Evolutionary conservation across 805 yeast species (phyloP).

Genomic region (Yarrowia osloensis): DNA sequence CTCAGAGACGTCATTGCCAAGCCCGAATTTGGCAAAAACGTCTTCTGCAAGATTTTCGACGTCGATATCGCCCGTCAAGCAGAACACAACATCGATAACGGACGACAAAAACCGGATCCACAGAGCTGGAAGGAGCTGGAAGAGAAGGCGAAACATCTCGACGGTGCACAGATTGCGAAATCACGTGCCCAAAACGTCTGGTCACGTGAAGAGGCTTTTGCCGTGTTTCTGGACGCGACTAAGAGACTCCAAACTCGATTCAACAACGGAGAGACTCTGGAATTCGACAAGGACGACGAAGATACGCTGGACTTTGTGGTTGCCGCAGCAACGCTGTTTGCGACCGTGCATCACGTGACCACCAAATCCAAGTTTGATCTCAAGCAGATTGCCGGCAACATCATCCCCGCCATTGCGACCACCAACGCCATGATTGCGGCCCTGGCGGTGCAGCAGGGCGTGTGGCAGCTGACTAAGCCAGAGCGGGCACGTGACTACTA

Average conservation of each 20-base stretch:
- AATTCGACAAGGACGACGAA: slow-evolving; percentile 91
- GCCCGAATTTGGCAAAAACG: slow-evolving; percentile 41
- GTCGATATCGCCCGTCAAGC: slow-evolving; percentile 74
- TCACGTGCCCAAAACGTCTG: slow-evolving; percentile 49
- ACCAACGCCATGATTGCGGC: slow-evolving; percentile 96
- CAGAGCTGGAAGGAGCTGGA: slow-evolving; percentile 45
- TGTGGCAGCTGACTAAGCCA: slow-evolving; percentile 45
- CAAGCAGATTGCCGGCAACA: slow-evolving; percentile 94
- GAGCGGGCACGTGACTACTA: slow-evolving; percentile 41
- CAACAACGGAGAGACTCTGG: slow-evolving; percentile 41
- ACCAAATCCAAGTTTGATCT: slow-evolving; percentile 77
- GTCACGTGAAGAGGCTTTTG: slow-evolving; percentile 63
- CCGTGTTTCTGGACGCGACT: slow-evolving; percentile 56
- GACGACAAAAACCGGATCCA: slow-evolving; percentile 68
- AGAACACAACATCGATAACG: slow-evolving; percentile 48
- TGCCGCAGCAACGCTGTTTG: slow-evolving; percentile 79
- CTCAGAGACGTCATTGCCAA: slow-evolving; percentile 42
- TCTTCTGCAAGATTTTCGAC: slow-evolving; percentile 54
- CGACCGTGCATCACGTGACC: slow-evolving; percentile 68
- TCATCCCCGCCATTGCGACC: slow-evolving; percentile 97
- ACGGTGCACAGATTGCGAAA: not conserved
- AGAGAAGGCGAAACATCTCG: slow-evolving; percentile 31
- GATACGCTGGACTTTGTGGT: slow-evolving; percentile 88
- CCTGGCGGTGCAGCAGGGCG: slow-evolving; percentile 71
- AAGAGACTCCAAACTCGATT: slow-evolving; percentile 54